Percentiles rank a stretch among this genome's conserved stretches.
These are phyloP conservation scores for Lichina pygmaea DNA, from an alignment of 495 filamentous ascomycete genomes.

Conservation along the genomic window DNA sequence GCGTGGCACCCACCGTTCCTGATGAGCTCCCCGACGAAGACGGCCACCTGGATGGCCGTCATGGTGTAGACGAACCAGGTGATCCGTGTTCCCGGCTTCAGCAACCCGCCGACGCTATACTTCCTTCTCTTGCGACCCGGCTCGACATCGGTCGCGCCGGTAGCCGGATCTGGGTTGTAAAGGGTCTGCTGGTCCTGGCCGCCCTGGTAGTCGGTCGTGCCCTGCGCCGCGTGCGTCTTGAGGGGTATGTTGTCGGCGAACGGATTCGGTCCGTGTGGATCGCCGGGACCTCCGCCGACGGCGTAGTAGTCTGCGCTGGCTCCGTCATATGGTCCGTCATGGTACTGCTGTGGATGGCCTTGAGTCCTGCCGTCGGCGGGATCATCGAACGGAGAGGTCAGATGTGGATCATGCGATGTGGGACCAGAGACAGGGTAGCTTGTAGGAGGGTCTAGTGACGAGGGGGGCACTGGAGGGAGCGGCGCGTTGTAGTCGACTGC, in stretches of 20 bases:
- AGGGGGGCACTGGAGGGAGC: constrained; percentile 26
- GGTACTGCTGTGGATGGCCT: constrained; percentile 9
- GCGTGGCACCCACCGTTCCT: constrained; percentile 37
- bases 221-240: constrained; percentile 13
- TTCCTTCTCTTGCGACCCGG: constrained; percentile 1
- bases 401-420: too few species aligned
- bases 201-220: background rate
- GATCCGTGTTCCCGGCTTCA: constrained; percentile 20
- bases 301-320: constrained; percentile 30
- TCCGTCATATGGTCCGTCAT: constrained; percentile 18
- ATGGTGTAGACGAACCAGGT: constrained; percentile 66
- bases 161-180: background rate
- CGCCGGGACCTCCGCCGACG: constrained; percentile 2
- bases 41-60: constrained; percentile 45
- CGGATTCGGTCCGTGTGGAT: constrained; percentile 14
- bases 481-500: constrained; percentile 13
- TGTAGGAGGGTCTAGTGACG: constrained; percentile 1
- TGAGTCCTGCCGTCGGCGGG: background rate
- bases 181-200: too few species aligned
- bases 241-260: constrained; percentile 42
- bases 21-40: constrained; percentile 79
- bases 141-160: background rate
- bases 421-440: too few species aligned
- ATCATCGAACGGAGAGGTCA: constrained; percentile 1
- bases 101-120: constrained; percentile 2